Conservation (phyloP, 306 rosid species). For the Notholithocarpus densiflorus region DNA sequence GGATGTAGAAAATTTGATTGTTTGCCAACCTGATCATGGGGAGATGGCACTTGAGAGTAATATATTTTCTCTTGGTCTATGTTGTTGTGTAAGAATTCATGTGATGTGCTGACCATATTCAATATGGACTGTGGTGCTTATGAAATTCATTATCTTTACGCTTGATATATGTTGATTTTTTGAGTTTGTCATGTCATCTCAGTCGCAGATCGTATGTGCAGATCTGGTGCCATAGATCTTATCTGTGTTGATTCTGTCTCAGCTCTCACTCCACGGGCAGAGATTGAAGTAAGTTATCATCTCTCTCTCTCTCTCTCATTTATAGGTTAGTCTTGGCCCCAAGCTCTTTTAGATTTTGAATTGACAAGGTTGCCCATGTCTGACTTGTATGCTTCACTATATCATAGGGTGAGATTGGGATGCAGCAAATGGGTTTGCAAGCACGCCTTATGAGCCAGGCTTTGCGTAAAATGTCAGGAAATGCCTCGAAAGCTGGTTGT, state of each 20-base stretch:
- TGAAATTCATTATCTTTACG: not conserved
- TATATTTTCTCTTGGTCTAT: conserved; percentile 21
- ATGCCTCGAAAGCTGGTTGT: conserved; percentile 99
- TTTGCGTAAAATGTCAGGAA: conserved; percentile 97
- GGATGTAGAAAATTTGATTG: conserved; percentile 93
- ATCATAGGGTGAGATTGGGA: conserved; percentile 89
- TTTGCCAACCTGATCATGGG: conserved; percentile 98
- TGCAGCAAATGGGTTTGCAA: conserved; percentile 99
- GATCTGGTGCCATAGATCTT: conserved; percentile 97
- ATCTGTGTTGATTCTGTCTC: conserved; percentile 97
- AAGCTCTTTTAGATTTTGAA: conserved; percentile 4
- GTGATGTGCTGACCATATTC: conserved; percentile 12
- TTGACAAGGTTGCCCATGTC: conserved; percentile 8
- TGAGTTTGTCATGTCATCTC: conserved; percentile 17
- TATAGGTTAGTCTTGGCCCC: too few relatives aligned
- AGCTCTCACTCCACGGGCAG: conserved; percentile 98
- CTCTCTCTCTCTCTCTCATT: not conserved
- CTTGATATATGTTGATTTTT: conserved; percentile 24
- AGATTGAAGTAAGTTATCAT: conserved; percentile 68
- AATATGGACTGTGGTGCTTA: conserved; percentile 3
- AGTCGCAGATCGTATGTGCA: conserved; percentile 99
- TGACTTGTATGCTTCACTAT: conserved; percentile 25
- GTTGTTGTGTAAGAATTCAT: conserved; percentile 24
- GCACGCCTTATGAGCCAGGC: conserved; percentile 99
- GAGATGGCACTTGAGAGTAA: conserved; percentile 99